Evolutionary conservation across 768 basidiomycete genomes (phyloP), one percentile per base, ranked within the genome.

Genomic region (Auriculariales sp.): DNA sequence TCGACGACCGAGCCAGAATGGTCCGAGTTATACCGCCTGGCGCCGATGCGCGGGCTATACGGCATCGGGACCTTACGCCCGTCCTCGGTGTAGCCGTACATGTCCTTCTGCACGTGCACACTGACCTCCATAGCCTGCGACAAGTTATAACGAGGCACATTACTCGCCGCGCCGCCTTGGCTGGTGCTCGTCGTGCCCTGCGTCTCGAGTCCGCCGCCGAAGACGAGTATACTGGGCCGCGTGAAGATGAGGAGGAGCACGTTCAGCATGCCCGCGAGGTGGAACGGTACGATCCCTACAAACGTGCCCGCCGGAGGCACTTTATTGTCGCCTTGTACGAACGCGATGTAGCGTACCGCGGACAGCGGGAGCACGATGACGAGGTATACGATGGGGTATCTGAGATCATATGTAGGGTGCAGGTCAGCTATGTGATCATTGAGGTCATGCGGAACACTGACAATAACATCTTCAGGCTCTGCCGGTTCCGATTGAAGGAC

Each of bases 191-290:
- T 44, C 10, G 19, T 19, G 39, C 19, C 39, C 17, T 44, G 39
- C 5, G 17, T 44, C 39, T 44, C 39, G 39, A 19, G 39, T 17
- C n/a, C 22, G 7, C 15, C 39, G 49, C 39, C 35, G 42, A 55
- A 54, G 27, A 55, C 31, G 19, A 55, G 44, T n/a, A 55, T 49
- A 17, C 54, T 55, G 14, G 54, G 54, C n/a, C 54, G 49, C n/a
- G 54, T 55, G 35, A 50, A 31, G 17, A 54, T 36, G 28, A 55
- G 49, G 28, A 55, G 46, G n/a, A 55, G 39, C 17, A 54, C 54
- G 44, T 55, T 54, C 15, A 36, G 46, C 12, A 54, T 6, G n/a
- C 54, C 54, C 24, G 42, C 46, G 32, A 50, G 42, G 19, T 33
- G 24, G 46, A 55, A 54, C n/a, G 54, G 22, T 44, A 28, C 33